Evolutionary conservation across 176 grass and related monocot genomes (phyloP), one percentile per base, ranked within the genome.

Genomic region (Miscanthus lutarioriparius): DNA sequence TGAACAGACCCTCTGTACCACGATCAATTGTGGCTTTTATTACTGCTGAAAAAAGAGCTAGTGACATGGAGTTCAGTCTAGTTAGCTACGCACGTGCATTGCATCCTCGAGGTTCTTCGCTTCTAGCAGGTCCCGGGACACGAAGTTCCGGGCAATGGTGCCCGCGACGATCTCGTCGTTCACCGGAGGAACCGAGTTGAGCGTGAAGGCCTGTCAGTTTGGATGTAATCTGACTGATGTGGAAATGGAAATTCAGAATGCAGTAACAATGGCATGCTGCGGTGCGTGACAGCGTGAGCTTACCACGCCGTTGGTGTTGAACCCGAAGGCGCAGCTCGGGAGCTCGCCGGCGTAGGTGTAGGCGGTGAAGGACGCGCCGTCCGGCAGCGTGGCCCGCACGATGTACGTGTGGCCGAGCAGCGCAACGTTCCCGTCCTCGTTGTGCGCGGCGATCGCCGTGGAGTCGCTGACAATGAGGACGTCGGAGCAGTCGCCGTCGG

Each of bases 281-380:
- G 36, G 41, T 39, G 67, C 40, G 39, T 15, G 14, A n/a, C n/a
- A n/a, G n/a, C 1, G 67, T 8, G 14, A 7, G 25, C 27, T 26
- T 82, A 95, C 93, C 59, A 98, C 78, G 17, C 91, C 89, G 67
- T 94, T 77, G 83, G 70, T 98, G 92, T 95, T 98, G 83, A 95
- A 94, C 26, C 93, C 96, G 86, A 95, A 95, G 38, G 93, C 96
- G 83, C 91, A 92, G 78, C 85, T 98, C 4, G 93, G 91, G 37
- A 98, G 93, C 87, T 98, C 91, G 53, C 96, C 93, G 35, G 93
- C 89, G 45, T 82, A 94, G 22, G 91, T 91, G 76, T 92, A 98
- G 56, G 91, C 96, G 48, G 93, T 86, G 84, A 98, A 92, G 32
- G 89, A 92, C 10, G 75, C 12, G 76, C 96, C 89, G 83, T 82